Percentiles rank a stretch among this genome's conserved stretches.
Conservation (phyloP, 495 filamentous ascomycete species). For the Friedmanniomyces endolithicus region DNA sequence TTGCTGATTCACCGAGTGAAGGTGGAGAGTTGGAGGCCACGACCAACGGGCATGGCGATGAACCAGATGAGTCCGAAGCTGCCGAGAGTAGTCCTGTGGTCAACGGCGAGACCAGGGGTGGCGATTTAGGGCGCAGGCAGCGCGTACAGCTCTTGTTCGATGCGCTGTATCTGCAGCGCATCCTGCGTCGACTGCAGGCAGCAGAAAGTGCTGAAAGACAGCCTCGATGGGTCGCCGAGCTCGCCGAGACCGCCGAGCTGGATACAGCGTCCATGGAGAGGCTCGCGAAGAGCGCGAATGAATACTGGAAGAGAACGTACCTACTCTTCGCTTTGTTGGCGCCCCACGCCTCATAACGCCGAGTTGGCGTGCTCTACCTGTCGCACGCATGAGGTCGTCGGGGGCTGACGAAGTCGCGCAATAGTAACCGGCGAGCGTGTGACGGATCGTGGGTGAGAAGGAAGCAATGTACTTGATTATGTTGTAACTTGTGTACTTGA, state of each 20-base stretch:
- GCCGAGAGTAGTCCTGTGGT: not conserved
- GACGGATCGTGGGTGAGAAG: too few relatives aligned
- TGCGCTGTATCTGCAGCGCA: constrained; percentile 44
- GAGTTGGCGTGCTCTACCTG: not conserved
- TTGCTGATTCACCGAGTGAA: constrained; percentile 3
- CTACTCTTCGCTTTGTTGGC: constrained; percentile 28
- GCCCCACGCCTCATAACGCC: not conserved
- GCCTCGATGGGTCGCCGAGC: not conserved
- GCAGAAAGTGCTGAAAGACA: not conserved
- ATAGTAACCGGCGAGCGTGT: too few relatives aligned
- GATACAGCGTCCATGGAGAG: constrained; percentile 17
- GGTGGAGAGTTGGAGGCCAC: constrained; percentile 17
- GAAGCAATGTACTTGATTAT: too few relatives aligned
- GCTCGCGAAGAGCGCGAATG: constrained; percentile 24
- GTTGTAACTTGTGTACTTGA: too few relatives aligned
- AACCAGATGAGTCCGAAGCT: not conserved
- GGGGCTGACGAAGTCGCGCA: too few relatives aligned
- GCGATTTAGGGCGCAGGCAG: not conserved
- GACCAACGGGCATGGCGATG: not conserved
- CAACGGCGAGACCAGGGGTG: not conserved
- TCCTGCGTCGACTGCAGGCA: not conserved
- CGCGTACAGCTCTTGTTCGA: constrained; percentile 63
- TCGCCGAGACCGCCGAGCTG: constrained; percentile 1
- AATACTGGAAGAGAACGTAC: constrained; percentile 32
- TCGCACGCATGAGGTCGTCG: not conserved